A percentile compares a stretch with the other conserved stretches of the same genome.
Conservation (phyloP, 495 filamentous ascomycete genomes). For the Aspergillus diversus region DNA sequence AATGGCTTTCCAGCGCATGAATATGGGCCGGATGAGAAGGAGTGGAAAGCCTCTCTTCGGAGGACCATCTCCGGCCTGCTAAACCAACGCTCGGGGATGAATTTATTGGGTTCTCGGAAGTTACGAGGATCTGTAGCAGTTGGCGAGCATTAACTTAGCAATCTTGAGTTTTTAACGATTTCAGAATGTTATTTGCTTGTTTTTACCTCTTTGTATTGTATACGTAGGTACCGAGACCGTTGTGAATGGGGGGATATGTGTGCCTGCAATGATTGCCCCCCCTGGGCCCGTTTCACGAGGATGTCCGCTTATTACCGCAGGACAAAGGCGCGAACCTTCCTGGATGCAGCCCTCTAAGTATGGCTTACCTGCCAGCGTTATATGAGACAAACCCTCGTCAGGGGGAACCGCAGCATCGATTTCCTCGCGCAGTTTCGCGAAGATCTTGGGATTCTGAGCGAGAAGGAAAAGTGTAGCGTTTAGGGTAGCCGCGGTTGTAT, state of each 20-base stretch:
- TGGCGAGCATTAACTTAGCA: not conserved
- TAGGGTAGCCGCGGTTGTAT: constrained; percentile 15
- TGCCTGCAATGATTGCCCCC: constrained; percentile 12
- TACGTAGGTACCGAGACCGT: constrained; percentile 19
- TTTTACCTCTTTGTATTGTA: constrained; percentile 18
- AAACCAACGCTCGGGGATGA: constrained; percentile 42
- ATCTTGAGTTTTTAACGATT: not conserved
- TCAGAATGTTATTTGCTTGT: not conserved
- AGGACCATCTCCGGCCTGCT: constrained; percentile 32
- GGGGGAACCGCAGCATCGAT: constrained; percentile 6
- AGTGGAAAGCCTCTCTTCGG: constrained; percentile 32
- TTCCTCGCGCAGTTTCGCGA: constrained; percentile 17
- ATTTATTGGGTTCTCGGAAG: constrained; percentile 30
- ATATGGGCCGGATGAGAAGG: constrained; percentile 34
- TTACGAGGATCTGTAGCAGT: constrained; percentile 17
- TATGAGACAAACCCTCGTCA: constrained; percentile 2
- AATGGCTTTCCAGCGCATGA: constrained; percentile 35
- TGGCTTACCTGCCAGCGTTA: constrained; percentile 5
- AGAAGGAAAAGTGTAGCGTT: constrained; percentile 18
- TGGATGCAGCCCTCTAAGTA: constrained; percentile 22
- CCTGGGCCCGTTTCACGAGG: constrained; percentile 20
- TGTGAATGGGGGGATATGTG: constrained; percentile 17
- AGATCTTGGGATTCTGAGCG: constrained; percentile 16
- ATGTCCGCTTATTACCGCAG: constrained; percentile 15
- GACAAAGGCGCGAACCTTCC: constrained; percentile 18